phyloP scores from a whole-genome alignment of 306 rosid genomes.

The Quercus rubra region DNA sequence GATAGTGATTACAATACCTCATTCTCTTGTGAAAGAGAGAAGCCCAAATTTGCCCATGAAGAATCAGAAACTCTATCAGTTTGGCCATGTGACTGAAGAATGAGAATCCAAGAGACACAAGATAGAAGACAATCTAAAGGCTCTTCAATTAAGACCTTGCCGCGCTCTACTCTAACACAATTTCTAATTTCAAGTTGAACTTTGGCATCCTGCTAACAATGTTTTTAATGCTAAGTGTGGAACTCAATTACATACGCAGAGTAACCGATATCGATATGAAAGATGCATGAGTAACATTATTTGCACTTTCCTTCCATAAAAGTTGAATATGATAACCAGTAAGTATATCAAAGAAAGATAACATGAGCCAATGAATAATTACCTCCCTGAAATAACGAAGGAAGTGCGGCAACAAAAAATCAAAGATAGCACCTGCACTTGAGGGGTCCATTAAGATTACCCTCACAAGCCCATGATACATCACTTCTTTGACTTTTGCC shows the following conservation, averaged over 20 bases:
- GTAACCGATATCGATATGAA: background rate
- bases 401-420: constrained; percentile 48
- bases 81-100: constrained; percentile 30
- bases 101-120: constrained; percentile 37
- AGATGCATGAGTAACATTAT: background rate
- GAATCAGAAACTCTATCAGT: constrained; percentile 27
- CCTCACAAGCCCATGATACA: constrained; percentile 45
- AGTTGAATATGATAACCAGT: background rate
- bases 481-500: constrained; percentile 38
- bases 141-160: constrained; percentile 29
- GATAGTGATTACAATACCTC: constrained; percentile 19
- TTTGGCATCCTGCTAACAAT: constrained; percentile 23
- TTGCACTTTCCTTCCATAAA: background rate
- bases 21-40: constrained; percentile 45
- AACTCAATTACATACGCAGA: background rate
- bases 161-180: constrained; percentile 34
- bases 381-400: constrained; percentile 28
- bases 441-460: constrained; percentile 34
- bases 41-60: constrained; percentile 37
- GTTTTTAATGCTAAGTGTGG: background rate
- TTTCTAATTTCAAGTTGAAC: constrained; percentile 21
- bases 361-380: background rate
- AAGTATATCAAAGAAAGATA: background rate
- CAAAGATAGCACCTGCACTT: constrained; percentile 27
- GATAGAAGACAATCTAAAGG: constrained; percentile 36